These are phyloP conservation scores for Hemileccinum rubropunctum DNA, from an alignment of 768 basidiomycete genomes.

Conservation along the genomic window DNA sequence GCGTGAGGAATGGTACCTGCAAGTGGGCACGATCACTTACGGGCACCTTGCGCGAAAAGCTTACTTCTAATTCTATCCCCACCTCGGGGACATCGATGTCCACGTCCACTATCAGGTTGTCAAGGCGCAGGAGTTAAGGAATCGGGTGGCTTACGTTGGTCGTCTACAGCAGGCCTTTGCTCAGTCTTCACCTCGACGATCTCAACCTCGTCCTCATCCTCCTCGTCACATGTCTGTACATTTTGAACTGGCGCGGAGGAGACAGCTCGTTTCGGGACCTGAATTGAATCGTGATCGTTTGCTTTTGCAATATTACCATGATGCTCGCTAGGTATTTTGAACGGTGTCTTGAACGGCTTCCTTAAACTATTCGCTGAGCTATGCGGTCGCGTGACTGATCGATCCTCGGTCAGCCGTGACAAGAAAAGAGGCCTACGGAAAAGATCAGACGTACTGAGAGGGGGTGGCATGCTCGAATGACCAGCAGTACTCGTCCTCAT, in stretches of 20 bases:
- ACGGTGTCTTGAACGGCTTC: conserved; percentile 42
- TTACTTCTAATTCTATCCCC: conserved; percentile 37
- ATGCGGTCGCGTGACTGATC: conserved; percentile 47
- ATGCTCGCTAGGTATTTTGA: conserved; percentile 48
- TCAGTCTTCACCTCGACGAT: conserved; percentile 9
- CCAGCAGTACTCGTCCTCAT: not conserved
- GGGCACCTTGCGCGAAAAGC: conserved; percentile 42
- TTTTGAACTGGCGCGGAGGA: not conserved
- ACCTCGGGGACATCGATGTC: conserved; percentile 28
- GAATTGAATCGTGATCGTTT: not conserved
- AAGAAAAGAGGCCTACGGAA: not conserved
- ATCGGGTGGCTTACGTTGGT: conserved; percentile 1
- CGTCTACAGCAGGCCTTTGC: not conserved
- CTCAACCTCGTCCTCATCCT: conserved; percentile 6
- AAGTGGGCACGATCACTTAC: conserved; percentile 20
- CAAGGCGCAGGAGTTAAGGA: too few relatives aligned
- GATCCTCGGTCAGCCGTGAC: not conserved
- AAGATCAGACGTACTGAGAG: conserved; percentile 17
- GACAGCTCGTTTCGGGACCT: not conserved
- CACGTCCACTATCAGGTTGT: not conserved
- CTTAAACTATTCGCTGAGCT: conserved; percentile 38
- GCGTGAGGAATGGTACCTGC: too few relatives aligned
- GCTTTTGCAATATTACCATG: conserved; percentile 11
- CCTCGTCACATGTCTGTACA: not conserved
- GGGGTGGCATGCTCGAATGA: conserved; percentile 16